Base-by-base conservation (phyloP, 352 stramenopile species). In the Pythium aquatile region DNA sequence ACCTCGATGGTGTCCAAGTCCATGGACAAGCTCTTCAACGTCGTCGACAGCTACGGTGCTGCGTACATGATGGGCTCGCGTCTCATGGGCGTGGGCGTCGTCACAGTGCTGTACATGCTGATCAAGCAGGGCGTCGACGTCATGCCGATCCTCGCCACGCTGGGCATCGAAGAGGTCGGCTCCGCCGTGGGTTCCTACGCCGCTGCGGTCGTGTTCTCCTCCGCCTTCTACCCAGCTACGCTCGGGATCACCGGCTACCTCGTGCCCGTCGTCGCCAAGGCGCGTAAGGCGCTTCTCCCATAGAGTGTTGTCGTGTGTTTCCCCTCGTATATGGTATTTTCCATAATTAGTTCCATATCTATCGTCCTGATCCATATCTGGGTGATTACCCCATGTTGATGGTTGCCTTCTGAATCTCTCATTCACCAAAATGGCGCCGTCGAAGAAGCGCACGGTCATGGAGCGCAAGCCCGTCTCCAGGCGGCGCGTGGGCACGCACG, bases 61-160 rank as follows among this genome's bases (percentile, higher is more conserved):
- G 81, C 85, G 13, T 96, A 96, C 73, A 94, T 96, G 83, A 93
- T 96, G 75, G 83, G 85, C 49, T 93, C 88, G 37, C 87, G 88
- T 8, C 70, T 94, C 58, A 80, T 85, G 32, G 87, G 88, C 46
- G 84, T 96, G 0, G 63, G 76, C 14, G 86, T 96, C 26, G 85
- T 95, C 28, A 87, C 78, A 26, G 68, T 55, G 7, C 68, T 96
- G 8, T 94, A 96, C 67, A 32, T 78, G 0, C 70, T 91, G 16
- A 92, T 96, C 63, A 85, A 90, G 52, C 80, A 95, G 40, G 88
- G 88, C 37, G 77, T 96, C 16, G 88, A 96, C 62, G 75, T 94
- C 28, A 89, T 87, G 73, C 85, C 85, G 33, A 72, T 92, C 37
- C 73, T 93, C 8, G 76, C 78, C n/a, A 79, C 83, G 47, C 58